A percentile compares a stretch with the other conserved stretches of the same genome.
Conservation (phyloP, 495 filamentous ascomycete genomes). For the Hypoxylon subgilvum region DNA sequence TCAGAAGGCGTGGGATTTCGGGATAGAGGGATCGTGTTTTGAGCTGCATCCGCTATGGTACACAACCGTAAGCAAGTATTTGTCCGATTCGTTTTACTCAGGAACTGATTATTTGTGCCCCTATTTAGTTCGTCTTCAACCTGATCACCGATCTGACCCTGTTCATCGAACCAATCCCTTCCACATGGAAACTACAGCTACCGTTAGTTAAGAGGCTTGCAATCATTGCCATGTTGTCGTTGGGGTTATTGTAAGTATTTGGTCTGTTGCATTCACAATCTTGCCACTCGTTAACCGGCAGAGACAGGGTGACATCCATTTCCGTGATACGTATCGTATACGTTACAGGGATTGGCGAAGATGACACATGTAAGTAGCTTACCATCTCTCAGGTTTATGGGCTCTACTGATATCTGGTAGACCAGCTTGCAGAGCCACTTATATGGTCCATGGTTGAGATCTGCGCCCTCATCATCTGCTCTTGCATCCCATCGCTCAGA, state of each 20-base stretch:
- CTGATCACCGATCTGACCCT: slow-evolving; percentile 35
- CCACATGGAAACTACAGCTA: slow-evolving; percentile 42
- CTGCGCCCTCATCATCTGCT: slow-evolving; percentile 39
- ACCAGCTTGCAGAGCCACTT: slow-evolving; percentile 20
- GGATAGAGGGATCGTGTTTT: slow-evolving; percentile 27
- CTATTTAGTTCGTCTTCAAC: slow-evolving; percentile 37
- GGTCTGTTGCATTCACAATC: background rate
- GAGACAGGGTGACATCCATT: slow-evolving; percentile 21
- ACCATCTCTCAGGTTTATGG: background rate
- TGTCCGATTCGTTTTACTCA: background rate
- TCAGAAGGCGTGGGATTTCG: slow-evolving; percentile 31
- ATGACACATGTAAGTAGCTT: slow-evolving; percentile 28
- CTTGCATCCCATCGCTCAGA: slow-evolving; percentile 39
- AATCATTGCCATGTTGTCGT: slow-evolving; percentile 51
- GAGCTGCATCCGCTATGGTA: slow-evolving; percentile 37
- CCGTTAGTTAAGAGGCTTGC: slow-evolving; percentile 48
- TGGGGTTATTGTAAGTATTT: slow-evolving; percentile 47
- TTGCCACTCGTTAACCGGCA: background rate
- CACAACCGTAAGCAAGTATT: slow-evolving; percentile 24
- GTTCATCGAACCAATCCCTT: slow-evolving; percentile 41
- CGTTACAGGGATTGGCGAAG: slow-evolving; percentile 8
- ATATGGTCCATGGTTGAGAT: slow-evolving; percentile 42
- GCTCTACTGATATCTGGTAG: slow-evolving; percentile 8
- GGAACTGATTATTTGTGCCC: background rate
- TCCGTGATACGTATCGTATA: slow-evolving; percentile 32